Evolutionary conservation across 768 basidiomycete genomes (phyloP).

Genomic region (Tulasnella sp.): DNA sequence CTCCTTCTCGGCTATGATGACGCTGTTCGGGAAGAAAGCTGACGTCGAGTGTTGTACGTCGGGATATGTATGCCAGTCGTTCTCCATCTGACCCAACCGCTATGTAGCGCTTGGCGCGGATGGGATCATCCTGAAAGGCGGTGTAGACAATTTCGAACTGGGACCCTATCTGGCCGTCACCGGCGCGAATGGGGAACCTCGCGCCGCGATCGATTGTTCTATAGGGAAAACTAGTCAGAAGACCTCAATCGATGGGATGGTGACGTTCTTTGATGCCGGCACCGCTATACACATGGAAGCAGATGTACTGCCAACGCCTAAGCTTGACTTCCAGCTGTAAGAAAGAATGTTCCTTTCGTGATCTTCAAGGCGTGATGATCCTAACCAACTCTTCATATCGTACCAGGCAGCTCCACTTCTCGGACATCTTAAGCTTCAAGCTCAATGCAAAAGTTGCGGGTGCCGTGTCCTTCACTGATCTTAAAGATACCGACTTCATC

Average conservation of each 20-base stretch:
- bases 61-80: too few species aligned
- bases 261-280: not conserved
- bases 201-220: not conserved
- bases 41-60: not conserved
- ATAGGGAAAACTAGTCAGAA: not conserved
- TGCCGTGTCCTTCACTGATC: not conserved
- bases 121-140: not conserved
- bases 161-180: not conserved
- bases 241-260: not conserved
- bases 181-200: not conserved
- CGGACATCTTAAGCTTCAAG: not conserved
- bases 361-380: too few species aligned
- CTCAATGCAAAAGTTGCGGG: not conserved
- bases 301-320: not conserved
- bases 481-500: not conserved
- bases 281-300: not conserved
- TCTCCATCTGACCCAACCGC: too few species aligned
- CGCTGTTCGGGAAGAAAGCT: not conserved
- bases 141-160: not conserved
- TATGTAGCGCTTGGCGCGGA: too few species aligned
- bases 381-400: too few species aligned
- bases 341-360: not conserved
- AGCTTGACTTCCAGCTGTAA: not conserved
- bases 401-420: not conserved
- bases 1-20: not conserved